These are phyloP conservation scores for Lecanicillium sp. DNA, from an alignment of 2,329 filamentous ascomycete genomes.

Conservation along the genomic window DNA sequence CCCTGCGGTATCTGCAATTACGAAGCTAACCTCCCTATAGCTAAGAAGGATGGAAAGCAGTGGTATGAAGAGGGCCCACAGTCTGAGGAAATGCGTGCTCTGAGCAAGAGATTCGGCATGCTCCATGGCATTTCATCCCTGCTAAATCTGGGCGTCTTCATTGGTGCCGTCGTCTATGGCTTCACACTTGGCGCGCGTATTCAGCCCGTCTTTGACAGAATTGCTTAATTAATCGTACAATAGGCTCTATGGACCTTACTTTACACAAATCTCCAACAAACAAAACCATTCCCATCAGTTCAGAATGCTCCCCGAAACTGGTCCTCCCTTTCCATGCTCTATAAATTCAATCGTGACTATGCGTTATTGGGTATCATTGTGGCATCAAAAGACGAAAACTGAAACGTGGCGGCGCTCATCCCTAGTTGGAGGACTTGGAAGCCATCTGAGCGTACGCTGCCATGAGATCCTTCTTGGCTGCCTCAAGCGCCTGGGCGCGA, in stretches of 20 bases:
- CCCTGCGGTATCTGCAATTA: background rate
- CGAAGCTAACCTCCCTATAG: slow-evolving; percentile 28
- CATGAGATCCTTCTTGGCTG: slow-evolving; percentile 39
- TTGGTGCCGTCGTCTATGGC: slow-evolving; percentile 70
- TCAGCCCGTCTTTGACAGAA: slow-evolving; percentile 25
- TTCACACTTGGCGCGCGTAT: slow-evolving; percentile 61
- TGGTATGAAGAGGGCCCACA: slow-evolving; percentile 73
- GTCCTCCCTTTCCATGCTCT: background rate
- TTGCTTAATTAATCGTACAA: background rate
- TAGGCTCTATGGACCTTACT: background rate
- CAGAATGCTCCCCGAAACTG: background rate
- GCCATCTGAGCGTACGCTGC: slow-evolving; percentile 11
- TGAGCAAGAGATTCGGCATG: slow-evolving; percentile 72
- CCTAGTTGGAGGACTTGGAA: slow-evolving; percentile 18
- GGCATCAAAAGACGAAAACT: background rate
- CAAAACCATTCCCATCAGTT: slow-evolving; percentile 4
- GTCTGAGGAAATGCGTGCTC: slow-evolving; percentile 70
- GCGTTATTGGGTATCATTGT: slow-evolving; percentile 4
- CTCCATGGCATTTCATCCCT: slow-evolving; percentile 78
- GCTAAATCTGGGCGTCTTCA: slow-evolving; percentile 65
- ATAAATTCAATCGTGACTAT: too few species aligned
- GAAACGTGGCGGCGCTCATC: slow-evolving; percentile 9
- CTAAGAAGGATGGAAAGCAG: slow-evolving; percentile 83
- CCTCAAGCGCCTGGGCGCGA: slow-evolving; percentile 33
- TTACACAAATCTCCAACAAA: background rate